Conservation (phyloP, 805 yeast species). For the Lipomyces starkeyi region DNA sequence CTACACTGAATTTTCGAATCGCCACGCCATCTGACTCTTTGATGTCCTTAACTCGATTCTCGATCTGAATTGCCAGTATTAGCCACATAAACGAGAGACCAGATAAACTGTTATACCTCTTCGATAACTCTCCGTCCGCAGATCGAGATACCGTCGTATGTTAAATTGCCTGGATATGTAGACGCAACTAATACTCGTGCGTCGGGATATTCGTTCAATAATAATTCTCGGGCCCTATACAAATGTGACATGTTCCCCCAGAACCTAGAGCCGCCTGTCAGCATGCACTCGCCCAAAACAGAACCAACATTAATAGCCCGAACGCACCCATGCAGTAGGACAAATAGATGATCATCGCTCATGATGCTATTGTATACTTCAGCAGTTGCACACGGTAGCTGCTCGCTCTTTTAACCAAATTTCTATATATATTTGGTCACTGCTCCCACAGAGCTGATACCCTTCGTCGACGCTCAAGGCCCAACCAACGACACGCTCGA, state of each 20-base stretch:
- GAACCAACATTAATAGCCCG: not conserved
- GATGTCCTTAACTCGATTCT: conserved; percentile 53
- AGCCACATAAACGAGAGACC: not conserved
- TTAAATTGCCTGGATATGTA: conserved; percentile 31
- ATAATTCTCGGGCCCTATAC: conserved; percentile 53
- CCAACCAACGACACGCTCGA: no score
- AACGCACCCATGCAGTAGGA: conserved; percentile 74
- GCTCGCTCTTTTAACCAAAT: not conserved
- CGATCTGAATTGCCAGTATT: conserved; percentile 42
- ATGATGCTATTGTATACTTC: conserved; percentile 4
- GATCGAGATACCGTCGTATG: conserved; percentile 83
- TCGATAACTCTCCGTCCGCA: conserved; percentile 72
- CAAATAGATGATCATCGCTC: conserved; percentile 60
- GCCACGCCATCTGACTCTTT: conserved; percentile 50
- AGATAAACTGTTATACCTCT: conserved; percentile 55
- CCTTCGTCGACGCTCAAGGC: no score
- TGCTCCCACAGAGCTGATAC: not conserved
- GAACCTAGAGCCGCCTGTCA: conserved; percentile 45
- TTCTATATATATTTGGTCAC: not conserved
- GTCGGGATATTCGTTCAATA: conserved; percentile 50
- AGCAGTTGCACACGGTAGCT: not conserved
- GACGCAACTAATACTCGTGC: conserved; percentile 43
- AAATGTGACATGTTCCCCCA: conserved; percentile 73
- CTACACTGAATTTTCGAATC: conserved; percentile 68
- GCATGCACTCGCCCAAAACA: not conserved